phyloP scores from a whole-genome alignment of 257 asterid genomes.

The Cruciata laevipes region DNA sequence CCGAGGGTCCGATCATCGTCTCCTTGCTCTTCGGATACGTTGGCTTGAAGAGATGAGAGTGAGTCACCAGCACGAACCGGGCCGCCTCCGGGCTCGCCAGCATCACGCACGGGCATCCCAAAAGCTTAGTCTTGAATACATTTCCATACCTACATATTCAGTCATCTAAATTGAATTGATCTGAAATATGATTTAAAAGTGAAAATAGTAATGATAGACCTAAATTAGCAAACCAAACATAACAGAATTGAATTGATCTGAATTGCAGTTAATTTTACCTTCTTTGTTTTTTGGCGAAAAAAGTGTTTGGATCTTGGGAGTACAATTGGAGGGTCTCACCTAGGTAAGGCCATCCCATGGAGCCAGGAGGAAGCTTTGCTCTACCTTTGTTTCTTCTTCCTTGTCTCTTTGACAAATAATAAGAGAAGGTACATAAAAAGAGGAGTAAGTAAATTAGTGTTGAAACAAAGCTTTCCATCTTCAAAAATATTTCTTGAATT shows the following conservation, averaged over 20 bases:
- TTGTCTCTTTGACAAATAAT: conserved; percentile 27
- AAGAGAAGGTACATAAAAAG: conserved; percentile 37
- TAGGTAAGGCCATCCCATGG: conserved; percentile 72
- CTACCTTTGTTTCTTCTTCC: conserved; percentile 18
- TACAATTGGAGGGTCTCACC: conserved; percentile 78
- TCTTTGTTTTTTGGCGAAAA: conserved; percentile 50
- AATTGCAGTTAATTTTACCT: conserved; percentile 14
- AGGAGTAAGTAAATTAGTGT: conserved; percentile 33
- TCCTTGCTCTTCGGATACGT: conserved; percentile 84
- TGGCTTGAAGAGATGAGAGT: conserved; percentile 61
- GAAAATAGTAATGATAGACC: too few species aligned
- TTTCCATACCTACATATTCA: conserved; percentile 73
- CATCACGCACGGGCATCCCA: conserved; percentile 85
- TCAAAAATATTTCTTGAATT: not conserved
- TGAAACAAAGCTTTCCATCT: conserved; percentile 19
- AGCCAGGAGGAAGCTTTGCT: conserved; percentile 57
- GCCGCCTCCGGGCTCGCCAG: conserved; percentile 74
- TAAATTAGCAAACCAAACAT: too few species aligned
- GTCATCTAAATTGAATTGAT: too few species aligned
- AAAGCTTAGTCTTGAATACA: conserved; percentile 64
- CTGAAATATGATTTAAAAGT: too few species aligned
- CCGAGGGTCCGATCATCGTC: conserved; percentile 68
- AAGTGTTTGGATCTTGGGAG: conserved; percentile 56
- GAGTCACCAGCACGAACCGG: conserved; percentile 53
- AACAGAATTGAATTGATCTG: too few species aligned